Conservation (phyloP, 148 eudicot genomes). For the Persicaria tinctoria region DNA sequence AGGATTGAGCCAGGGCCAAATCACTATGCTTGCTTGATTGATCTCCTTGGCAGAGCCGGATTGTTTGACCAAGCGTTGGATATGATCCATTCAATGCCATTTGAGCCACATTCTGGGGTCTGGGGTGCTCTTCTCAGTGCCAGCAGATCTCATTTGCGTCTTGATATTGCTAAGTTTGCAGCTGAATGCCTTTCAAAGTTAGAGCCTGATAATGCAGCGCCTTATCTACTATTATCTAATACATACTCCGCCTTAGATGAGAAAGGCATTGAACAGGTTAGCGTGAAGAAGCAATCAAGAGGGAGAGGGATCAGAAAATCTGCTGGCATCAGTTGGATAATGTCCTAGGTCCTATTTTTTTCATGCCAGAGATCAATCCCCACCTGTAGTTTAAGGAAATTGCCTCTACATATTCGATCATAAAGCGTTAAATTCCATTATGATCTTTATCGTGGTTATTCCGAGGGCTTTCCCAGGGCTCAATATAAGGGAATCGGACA, state of each 20-base stretch:
- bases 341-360: background rate
- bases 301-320: constrained; percentile 47
- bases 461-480: too few relatives aligned
- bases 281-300: constrained; percentile 27
- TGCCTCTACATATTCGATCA: background rate
- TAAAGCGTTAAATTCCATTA: too few relatives aligned
- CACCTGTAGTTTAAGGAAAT: background rate
- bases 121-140: constrained; percentile 66
- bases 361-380: background rate
- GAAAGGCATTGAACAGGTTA: constrained; percentile 37
- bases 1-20: constrained; percentile 52
- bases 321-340: constrained; percentile 65
- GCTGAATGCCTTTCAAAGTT: constrained; percentile 39
- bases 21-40: constrained; percentile 78
- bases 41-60: constrained; percentile 66
- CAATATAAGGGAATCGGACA: too few relatives aligned
- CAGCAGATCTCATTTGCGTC: constrained; percentile 38
- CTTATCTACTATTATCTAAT: constrained; percentile 60
- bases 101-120: constrained; percentile 49
- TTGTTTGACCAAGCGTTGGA: constrained; percentile 37
- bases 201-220: constrained; percentile 36
- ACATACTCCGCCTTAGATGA: constrained; percentile 39
- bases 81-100: constrained; percentile 54
- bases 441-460: too few relatives aligned
- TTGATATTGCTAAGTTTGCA: constrained; percentile 39